These are phyloP conservation scores for Termitomyces sp. DNA, from an alignment of 1,284 basidiomycete genomes.

Conservation along the genomic window DNA sequence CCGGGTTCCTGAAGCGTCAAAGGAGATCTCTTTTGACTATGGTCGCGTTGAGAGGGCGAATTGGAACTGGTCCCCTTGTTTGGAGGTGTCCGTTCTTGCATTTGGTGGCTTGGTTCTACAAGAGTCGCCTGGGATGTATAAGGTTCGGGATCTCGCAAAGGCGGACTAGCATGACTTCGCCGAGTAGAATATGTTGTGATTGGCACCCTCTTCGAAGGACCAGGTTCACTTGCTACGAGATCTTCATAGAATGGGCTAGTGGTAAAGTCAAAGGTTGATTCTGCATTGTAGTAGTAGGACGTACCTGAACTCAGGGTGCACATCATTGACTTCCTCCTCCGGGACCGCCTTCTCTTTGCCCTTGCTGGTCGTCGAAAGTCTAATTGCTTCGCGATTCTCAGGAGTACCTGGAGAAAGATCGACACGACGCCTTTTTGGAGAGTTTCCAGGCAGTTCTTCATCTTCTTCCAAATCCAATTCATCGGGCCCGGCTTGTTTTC, in stretches of 20 bases:
- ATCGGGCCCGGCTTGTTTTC: conserved; percentile 9
- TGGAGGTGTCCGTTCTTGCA: background rate
- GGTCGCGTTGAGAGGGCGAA: background rate
- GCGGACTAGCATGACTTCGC: background rate
- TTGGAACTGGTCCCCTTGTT: background rate
- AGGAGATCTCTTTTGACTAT: background rate
- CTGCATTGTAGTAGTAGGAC: background rate
- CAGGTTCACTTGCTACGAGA: conserved; percentile 5
- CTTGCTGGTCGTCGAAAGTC: background rate
- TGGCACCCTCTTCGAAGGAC: conserved; percentile 1
- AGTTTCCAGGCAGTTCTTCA: background rate
- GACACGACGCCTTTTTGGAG: conserved; percentile 10
- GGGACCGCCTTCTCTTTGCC: conserved; percentile 6
- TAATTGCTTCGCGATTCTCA: background rate
- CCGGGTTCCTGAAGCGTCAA: background rate
- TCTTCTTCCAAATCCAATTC: conserved; percentile 17
- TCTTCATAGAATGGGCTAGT: conserved; percentile 3
- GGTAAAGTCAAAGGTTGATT: background rate
- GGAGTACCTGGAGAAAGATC: background rate
- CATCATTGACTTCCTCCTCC: background rate
- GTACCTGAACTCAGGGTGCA: conserved; percentile 1
- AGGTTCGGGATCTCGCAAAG: conserved; percentile 1
- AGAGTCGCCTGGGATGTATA: conserved; percentile 17
- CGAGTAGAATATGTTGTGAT: background rate
- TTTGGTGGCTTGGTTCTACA: conserved; percentile 6